Evolutionary conservation across 345 rosid species (phyloP).

Genomic region (Eucalyptus curtisii): DNA sequence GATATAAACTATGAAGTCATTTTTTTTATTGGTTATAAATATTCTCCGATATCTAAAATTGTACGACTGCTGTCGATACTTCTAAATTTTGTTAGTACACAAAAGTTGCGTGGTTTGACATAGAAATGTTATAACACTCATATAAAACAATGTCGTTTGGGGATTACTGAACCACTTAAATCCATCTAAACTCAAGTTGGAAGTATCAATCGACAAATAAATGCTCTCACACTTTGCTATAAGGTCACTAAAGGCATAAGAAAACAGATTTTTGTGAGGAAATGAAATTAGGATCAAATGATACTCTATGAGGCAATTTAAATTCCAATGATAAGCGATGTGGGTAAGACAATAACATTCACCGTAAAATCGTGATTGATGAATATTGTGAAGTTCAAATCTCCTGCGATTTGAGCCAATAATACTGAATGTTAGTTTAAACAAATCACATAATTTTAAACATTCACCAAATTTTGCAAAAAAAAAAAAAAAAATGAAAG

Average conservation of each 20-base stretch:
- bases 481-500: neutral
- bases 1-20: neutral
- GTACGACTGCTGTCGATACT: neutral
- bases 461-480: neutral
- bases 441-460: neutral
- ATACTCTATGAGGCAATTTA: neutral
- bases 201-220: neutral
- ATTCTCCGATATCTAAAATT: neutral
- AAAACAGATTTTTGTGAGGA: neutral
- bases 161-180: neutral
- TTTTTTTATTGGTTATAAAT: too few species aligned
- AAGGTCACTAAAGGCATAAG: neutral
- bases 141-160: neutral
- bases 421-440: neutral
- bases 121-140: neutral
- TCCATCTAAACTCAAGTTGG: neutral
- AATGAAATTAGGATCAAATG: neutral
- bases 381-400: neutral
- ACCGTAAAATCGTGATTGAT: neutral
- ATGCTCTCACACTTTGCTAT: neutral
- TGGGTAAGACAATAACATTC: neutral
- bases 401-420: neutral
- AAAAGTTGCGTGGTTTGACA: neutral
- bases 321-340: neutral
- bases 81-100: neutral